Evolutionary conservation across 2,329 filamentous ascomycete genomes (phyloP), one percentile per base, ranked within the genome.

Genomic region (Colletotrichum sp.): DNA sequence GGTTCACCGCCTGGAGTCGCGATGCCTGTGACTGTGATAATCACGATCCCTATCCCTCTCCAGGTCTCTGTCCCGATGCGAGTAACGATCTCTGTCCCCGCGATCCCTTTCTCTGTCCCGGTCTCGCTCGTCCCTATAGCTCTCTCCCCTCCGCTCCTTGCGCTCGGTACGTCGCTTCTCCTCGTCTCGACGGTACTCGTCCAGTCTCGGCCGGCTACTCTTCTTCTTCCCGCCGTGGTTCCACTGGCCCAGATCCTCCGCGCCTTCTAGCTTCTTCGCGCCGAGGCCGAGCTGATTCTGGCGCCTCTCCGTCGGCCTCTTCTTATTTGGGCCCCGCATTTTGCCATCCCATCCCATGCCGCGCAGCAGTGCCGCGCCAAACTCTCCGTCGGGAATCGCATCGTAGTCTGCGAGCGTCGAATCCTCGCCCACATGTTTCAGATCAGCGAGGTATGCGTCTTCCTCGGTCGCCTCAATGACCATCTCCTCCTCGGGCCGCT

Each of bases 271-370:
- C 80, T 95, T 92, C 81, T 96, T 98, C 13, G 96, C 96, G 5
- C 96, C 97, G 9, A 98, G 93, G 0, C 97, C 97, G 12, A 98
- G 88, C 71, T 97, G 90, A 74, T 95, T 95, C 18, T 95, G 93
- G 65, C 96, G 91, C 67, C 92, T 90, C 81, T 94, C 93, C 16
- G 92, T 88, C 77, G 91, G 93, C 43, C 92, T 88, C 78, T 94
- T 94, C 7, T 86, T 83, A 61, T 85, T 88, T 4, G 87, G 83
- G 3, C 88, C 89, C 62, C 87, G 85, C 76, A 89, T 87, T 70
- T 92, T 90, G 83, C 85, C 93, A 87, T 98, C 96, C 96, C 96
- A 98, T 10, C 97, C 97, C 94, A 98, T 98, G 12, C 96, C 96
- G 36, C 96, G 92, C 43, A 99, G 89, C 77, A 98, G 89, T 1